These are phyloP conservation scores for Linnemannia zychae DNA, from an alignment of 192 early-diverging fungal genomes.

Conservation along the genomic window DNA sequence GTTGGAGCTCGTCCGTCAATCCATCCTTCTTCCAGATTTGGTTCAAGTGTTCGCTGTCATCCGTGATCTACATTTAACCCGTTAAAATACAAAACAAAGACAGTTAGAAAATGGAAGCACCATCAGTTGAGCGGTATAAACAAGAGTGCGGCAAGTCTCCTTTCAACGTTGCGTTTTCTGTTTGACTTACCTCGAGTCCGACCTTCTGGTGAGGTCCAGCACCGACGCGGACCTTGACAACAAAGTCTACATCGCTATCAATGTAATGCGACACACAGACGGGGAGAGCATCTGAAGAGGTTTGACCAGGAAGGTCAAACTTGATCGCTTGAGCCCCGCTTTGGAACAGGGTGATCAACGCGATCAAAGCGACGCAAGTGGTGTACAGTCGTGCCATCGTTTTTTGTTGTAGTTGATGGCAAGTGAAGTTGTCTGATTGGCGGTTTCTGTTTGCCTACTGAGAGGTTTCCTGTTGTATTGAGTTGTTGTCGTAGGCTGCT, in stretches of 20 bases:
- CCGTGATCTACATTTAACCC: slow-evolving; percentile 67
- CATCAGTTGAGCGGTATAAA: not conserved
- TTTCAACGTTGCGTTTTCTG: too few relatives aligned
- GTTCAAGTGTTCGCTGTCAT: slow-evolving; percentile 79
- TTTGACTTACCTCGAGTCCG: slow-evolving; percentile 68
- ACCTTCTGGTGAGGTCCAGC: slow-evolving; percentile 80
- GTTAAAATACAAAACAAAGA: not conserved
- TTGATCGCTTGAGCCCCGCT: slow-evolving; percentile 73
- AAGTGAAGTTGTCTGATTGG: not conserved
- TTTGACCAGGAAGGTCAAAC: slow-evolving; percentile 81
- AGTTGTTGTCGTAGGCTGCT: not conserved
- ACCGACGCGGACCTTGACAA: slow-evolving; percentile 77
- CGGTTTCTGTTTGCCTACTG: not conserved
- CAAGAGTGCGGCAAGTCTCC: not conserved
- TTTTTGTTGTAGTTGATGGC: slow-evolving; percentile 2
- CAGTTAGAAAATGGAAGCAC: not conserved
- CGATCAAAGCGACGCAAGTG: slow-evolving; percentile 21
- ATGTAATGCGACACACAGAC: slow-evolving; percentile 88
- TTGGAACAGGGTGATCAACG: slow-evolving; percentile 5
- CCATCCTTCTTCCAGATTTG: slow-evolving; percentile 78
- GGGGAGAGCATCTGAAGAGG: slow-evolving; percentile 55
- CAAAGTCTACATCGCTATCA: slow-evolving; percentile 75
- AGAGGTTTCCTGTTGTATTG: not conserved
- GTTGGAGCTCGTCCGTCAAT: slow-evolving; percentile 72
- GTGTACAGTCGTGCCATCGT: slow-evolving; percentile 34